phyloP scores from a whole-genome alignment of 2,329 filamentous ascomycete genomes.

The Anthostomella pinea region DNA sequence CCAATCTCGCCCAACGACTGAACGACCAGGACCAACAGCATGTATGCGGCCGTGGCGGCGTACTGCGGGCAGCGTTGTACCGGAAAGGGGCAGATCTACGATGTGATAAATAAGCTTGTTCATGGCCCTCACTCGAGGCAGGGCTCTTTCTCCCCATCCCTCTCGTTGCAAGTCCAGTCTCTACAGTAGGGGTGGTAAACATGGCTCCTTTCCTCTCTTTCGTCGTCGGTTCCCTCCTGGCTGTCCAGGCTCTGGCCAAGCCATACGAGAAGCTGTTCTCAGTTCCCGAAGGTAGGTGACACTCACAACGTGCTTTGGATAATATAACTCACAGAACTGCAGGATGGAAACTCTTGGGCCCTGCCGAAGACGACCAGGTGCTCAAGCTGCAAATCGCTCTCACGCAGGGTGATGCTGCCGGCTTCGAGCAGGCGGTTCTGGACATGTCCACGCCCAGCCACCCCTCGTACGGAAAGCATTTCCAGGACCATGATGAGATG shows the following conservation, averaged over 20 bases:
- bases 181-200: constrained; percentile 38
- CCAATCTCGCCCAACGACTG: no score
- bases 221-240: constrained; percentile 15
- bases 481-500: constrained; percentile 23
- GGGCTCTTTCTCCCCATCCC: constrained; percentile 2
- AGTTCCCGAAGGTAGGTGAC: constrained; percentile 17
- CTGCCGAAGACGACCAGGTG: constrained; percentile 16
- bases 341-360: constrained; percentile 22
- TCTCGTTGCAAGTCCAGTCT: constrained; percentile 35
- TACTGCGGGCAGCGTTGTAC: constrained; percentile 34
- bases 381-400: constrained; percentile 21
- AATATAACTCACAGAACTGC: constrained; percentile 7
- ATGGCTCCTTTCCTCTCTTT: constrained; percentile 33
- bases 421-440: constrained; percentile 21
- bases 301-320: neutral
- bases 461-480: constrained; percentile 20
- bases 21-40: no score
- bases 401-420: constrained; percentile 16
- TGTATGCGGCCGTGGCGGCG: no score
- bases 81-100: no score
- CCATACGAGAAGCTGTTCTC: constrained; percentile 17
- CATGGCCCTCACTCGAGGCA: no score
- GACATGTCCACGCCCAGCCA: constrained; percentile 22
- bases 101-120: no score
- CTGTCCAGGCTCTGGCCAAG: constrained; percentile 20